These are phyloP conservation scores for Cordyceps militaris DNA, from an alignment of 2,329 filamentous ascomycete species.

Conservation along the genomic window DNA sequence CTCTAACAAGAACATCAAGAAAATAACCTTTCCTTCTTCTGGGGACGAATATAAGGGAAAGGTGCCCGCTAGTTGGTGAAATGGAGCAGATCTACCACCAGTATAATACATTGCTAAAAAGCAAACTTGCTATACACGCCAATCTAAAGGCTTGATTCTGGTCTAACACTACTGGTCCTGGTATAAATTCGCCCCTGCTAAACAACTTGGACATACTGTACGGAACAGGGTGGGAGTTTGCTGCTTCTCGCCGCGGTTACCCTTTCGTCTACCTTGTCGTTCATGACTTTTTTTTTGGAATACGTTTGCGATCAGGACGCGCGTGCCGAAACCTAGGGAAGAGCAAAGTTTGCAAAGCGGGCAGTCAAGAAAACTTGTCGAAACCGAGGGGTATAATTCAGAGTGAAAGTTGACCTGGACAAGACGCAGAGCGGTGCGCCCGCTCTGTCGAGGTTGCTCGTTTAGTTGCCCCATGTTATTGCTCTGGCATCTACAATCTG, in stretches of 20 bases:
- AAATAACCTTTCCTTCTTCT: no score
- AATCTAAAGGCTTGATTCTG: no score
- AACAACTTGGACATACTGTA: background rate
- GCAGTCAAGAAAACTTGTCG: background rate
- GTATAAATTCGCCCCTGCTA: background rate
- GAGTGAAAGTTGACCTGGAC: background rate
- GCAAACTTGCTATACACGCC: no score
- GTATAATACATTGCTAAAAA: no score
- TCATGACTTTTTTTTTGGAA: background rate
- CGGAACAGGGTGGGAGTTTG: background rate
- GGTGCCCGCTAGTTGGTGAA: no score
- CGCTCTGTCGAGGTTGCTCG: background rate
- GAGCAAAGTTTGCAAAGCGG: background rate
- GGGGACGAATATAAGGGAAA: no score
- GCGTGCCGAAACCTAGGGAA: background rate
- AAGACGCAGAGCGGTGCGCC: background rate
- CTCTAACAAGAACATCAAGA: no score
- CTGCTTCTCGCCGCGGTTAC: background rate
- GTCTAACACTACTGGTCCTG: no score
- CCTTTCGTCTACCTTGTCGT: background rate
- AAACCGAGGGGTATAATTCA: background rate
- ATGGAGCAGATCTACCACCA: no score
- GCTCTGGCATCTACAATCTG: background rate
- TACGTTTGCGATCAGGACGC: background rate
- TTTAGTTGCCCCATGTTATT: background rate